Base-by-base conservation (phyloP, 139 green algal species). In the Gonium pectorale region DNA sequence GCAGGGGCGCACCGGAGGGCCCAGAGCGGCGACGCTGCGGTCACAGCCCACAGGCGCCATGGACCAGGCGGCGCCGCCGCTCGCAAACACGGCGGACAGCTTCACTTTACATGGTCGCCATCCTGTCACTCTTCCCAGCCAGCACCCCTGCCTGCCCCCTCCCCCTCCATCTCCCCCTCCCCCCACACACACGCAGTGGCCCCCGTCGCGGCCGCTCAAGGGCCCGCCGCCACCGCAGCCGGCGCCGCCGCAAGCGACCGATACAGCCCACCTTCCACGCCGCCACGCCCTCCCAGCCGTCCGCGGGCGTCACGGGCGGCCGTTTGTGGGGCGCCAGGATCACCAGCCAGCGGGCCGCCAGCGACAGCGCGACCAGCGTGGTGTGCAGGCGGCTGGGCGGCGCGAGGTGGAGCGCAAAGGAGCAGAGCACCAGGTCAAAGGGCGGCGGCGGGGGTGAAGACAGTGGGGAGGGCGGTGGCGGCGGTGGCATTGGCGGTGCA, bases 331-430 rank as follows among this genome's bases (percentile, higher is more conserved):
- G 77, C 43, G 77, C 77, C 77, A 83, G 62, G 21, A 83, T 43
- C 33, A n/a, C 21, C 59, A 83, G 77, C 77, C 77, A 83, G 3
- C 77, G 77, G n/a, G n/a, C n/a, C 1, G 62, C 43, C 31, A n/a
- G 1, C 21, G 77, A 70, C 41, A 83, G 63, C 33, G 77, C 77
- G 24, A 21, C 37, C 24, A 38, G 38, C 0, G 77, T 83, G 59
- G 43, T 62, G 59, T 74, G 31, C 77, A 83, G 33, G 19, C 77
- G 60, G 31, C 43, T 74, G 43, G 60, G 41, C 24, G 46, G 31
- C 41, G 62, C 73, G 22, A 83, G 77, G 59, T 83, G 77, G 43
- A 83, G 63, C 60, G 77, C 77, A 21, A 83, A 83, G n/a, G 77
- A 83, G 31, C 77, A 83, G 43, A 83, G 26, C 13, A 59, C n/a